Conservation (phyloP, 1,139 yeast genomes). For the Hansenula sp. region DNA sequence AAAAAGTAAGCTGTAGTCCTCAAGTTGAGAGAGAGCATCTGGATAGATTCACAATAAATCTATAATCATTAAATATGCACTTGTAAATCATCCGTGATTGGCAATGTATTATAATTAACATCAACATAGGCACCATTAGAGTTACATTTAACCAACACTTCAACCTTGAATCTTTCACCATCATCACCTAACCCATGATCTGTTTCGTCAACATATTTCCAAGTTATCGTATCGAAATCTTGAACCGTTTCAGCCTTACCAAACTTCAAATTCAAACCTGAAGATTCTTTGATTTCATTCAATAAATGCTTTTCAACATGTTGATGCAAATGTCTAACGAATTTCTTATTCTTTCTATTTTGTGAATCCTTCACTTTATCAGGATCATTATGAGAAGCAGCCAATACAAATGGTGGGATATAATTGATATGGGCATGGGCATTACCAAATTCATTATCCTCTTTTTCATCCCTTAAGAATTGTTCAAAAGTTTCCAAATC, state of each 20-base stretch:
- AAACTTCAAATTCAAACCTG: slow-evolving; percentile 55
- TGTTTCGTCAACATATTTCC: slow-evolving; percentile 52
- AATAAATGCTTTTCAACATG: slow-evolving; percentile 70
- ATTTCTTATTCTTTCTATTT: slow-evolving; percentile 69
- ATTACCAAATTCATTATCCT: slow-evolving; percentile 72
- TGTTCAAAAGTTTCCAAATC: slow-evolving; percentile 60
- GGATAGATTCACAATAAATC: neutral
- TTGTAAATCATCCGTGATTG: slow-evolving; percentile 14
- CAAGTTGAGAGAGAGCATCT: neutral
- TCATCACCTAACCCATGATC: slow-evolving; percentile 43
- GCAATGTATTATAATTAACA: slow-evolving; percentile 48
- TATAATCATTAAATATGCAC: neutral
- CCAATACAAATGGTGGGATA: slow-evolving; percentile 69
- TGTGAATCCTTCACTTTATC: slow-evolving; percentile 72
- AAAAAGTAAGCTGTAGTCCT: neutral
- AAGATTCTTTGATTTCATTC: slow-evolving; percentile 58
- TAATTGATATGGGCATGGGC: slow-evolving; percentile 64
- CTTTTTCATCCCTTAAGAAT: slow-evolving; percentile 65
- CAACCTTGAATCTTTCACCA: slow-evolving; percentile 46
- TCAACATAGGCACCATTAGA: slow-evolving; percentile 59
- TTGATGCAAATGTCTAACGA: slow-evolving; percentile 71
- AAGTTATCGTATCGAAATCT: slow-evolving; percentile 40
- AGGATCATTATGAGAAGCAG: slow-evolving; percentile 63
- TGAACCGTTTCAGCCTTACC: slow-evolving; percentile 47
- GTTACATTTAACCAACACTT: slow-evolving; percentile 54